These are phyloP conservation scores for Lathyrus oleraceus DNA, from an alignment of 306 rosid genomes.

Conservation along the genomic window DNA sequence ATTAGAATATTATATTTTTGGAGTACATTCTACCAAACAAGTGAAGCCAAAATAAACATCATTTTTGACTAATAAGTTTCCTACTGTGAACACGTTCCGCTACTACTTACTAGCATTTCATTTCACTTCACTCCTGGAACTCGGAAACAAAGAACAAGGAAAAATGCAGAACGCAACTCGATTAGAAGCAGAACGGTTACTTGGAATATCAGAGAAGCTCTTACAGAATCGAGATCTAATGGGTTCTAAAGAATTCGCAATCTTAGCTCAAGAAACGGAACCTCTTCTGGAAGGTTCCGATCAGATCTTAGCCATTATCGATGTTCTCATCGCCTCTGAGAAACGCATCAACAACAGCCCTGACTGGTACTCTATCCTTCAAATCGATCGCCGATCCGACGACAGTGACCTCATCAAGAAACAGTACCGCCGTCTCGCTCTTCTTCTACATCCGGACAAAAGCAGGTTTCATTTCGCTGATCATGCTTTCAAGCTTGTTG, in stretches of 20 bases:
- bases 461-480: conserved; percentile 63
- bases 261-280: conserved; percentile 83
- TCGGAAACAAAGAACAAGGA: neutral
- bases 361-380: conserved; percentile 90
- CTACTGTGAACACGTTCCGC: no score
- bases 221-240: conserved; percentile 70
- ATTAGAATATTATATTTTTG: no score
- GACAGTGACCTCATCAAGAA: conserved; percentile 68
- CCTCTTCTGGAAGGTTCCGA: conserved; percentile 92
- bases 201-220: conserved; percentile 80
- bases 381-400: conserved; percentile 62
- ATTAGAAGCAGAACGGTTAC: conserved; percentile 76
- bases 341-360: conserved; percentile 71
- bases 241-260: conserved; percentile 77
- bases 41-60: no score
- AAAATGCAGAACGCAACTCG: conserved; percentile 45
- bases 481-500: conserved; percentile 81
- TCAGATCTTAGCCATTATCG: conserved; percentile 85
- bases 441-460: conserved; percentile 92
- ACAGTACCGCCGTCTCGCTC: conserved; percentile 81
- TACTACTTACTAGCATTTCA: neutral
- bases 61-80: no score
- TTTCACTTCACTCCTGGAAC: neutral
- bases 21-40: no score
- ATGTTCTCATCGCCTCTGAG: conserved; percentile 76